Base-by-base conservation (phyloP, 2,329 filamentous ascomycete species). In the Colletotrichum camelliae region DNA sequence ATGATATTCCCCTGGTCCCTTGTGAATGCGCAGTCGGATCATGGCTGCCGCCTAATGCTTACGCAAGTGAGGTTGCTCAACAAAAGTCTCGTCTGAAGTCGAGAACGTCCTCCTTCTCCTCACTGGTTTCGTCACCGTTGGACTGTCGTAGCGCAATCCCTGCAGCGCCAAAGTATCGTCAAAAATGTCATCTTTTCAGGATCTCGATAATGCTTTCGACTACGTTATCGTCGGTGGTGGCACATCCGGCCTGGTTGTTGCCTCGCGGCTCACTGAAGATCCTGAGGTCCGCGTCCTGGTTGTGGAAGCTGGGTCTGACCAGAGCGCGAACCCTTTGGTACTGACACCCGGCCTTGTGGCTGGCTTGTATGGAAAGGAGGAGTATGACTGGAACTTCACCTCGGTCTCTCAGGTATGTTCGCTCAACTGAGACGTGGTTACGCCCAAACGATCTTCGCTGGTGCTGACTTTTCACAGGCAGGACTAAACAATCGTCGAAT, bases 151-250 rank as follows among this genome's bases (percentile, higher is more conserved):
- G 24, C n/a, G n/a, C 2, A 16, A 15, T 13, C 8, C 31, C 16
- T 7, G 21, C 48, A n/a, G 15, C n/a, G 18, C 16, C 7, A 18
- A 58, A n/a, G 9, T 13, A 21, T 27, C 15, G 43, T 61, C 27
- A n/a, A 52, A 52, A 21, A 75, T 72, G 72, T 0, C 61, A 27
- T 37, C 52, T 27, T 31, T 31, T 7, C 15, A 73, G 29, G 24
- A 4, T 35, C 16, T 70, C 27, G 67, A 68, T 35, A 15, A 37
- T 33, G 16, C 24, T n/a, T 72, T 67, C 33, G 21, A 83, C 70
- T 83, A 83, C 66, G 74, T 82, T 27, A 78, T 83, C 39, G 80
- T 83, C 3, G 82, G 83, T 7, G 82, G 83, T 31, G 83, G 83
- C 13, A 81, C 82, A 4, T 76, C 82, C 0, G 82, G 83, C n/a